Evolutionary conservation across 768 basidiomycete genomes (phyloP).

Genomic region (Termitomyces titanicus): DNA sequence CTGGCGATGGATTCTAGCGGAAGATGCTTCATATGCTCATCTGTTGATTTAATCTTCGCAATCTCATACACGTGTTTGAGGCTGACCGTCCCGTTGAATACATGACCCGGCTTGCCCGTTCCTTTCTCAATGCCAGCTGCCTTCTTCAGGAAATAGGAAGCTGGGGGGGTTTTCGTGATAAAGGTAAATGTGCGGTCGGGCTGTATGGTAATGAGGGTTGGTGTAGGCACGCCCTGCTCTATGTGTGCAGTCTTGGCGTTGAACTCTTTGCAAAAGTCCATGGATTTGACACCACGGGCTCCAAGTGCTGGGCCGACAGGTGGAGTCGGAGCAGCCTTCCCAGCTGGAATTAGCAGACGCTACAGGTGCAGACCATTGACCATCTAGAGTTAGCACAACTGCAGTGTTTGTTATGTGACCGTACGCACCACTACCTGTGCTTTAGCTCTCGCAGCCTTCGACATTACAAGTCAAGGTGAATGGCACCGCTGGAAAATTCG

Average conservation of each 20-base stretch:
- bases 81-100: slow-evolving; percentile 75
- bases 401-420: neutral
- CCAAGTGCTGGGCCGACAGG: slow-evolving; percentile 97
- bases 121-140: slow-evolving; percentile 90
- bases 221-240: slow-evolving; percentile 79
- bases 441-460: slow-evolving; percentile 60
- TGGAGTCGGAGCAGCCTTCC: slow-evolving; percentile 93
- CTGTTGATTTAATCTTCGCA: slow-evolving; percentile 91
- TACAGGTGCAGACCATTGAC: slow-evolving; percentile 22
- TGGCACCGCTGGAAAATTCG: no score
- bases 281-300: slow-evolving; percentile 96
- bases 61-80: slow-evolving; percentile 99
- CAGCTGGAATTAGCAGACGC: slow-evolving; percentile 87
- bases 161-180: slow-evolving; percentile 87
- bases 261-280: slow-evolving; percentile 99
- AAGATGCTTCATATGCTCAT: slow-evolving; percentile 85
- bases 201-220: slow-evolving; percentile 90
- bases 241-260: slow-evolving; percentile 95
- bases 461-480: slow-evolving; percentile 42
- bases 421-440: slow-evolving; percentile 74
- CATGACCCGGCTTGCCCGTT: slow-evolving; percentile 76
- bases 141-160: slow-evolving; percentile 87
- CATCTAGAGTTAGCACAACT: slow-evolving; percentile 10
- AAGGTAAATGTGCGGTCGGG: slow-evolving; percentile 96
- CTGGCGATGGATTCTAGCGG: slow-evolving; percentile 84